A percentile compares a stretch with the other conserved stretches of the same genome.
These are phyloP conservation scores for Tothia fuscella DNA, from an alignment of 2,329 filamentous ascomycete genomes.

Conservation along the genomic window DNA sequence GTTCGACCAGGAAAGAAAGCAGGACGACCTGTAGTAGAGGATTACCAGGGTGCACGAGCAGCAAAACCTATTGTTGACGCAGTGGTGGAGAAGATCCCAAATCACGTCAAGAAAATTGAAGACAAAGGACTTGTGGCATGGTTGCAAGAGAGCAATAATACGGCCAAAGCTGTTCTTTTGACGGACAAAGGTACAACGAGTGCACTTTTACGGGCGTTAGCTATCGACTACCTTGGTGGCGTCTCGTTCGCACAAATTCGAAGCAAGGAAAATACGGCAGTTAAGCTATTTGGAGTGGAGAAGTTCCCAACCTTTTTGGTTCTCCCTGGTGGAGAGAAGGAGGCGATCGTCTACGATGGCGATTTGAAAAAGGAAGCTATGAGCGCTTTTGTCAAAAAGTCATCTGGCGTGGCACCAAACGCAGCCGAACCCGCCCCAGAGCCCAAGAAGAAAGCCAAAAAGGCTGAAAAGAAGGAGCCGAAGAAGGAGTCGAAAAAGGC, in stretches of 20 bases:
- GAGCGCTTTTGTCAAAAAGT: conserved; percentile 70
- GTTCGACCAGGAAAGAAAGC: conserved; percentile 73
- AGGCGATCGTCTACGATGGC: conserved; percentile 63
- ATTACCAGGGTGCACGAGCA: conserved; percentile 74
- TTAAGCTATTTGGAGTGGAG: conserved; percentile 62
- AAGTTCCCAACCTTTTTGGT: conserved; percentile 74
- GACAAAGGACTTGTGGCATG: conserved; percentile 71
- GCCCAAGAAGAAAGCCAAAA: conserved; percentile 30
- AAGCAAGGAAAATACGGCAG: conserved; percentile 61
- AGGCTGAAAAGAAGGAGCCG: conserved; percentile 25
- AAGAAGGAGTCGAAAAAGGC: conserved; percentile 10
- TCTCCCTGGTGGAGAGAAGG: conserved; percentile 56
- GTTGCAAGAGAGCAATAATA: conserved; percentile 53
- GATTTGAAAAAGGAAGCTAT: conserved; percentile 77
- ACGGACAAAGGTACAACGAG: conserved; percentile 86
- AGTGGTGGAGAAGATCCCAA: conserved; percentile 78
- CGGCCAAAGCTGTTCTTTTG: conserved; percentile 80
- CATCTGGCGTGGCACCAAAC: conserved; percentile 67
- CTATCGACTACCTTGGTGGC: conserved; percentile 78
- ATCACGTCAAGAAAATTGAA: conserved; percentile 71
- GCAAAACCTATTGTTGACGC: conserved; percentile 83
- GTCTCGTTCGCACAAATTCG: conserved; percentile 74
- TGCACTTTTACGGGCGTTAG: conserved; percentile 68
- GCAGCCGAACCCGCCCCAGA: conserved; percentile 41
- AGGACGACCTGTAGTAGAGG: conserved; percentile 67